phyloP scores from a whole-genome alignment of 2,329 filamentous ascomycete genomes.

The Hirsutella minnesotensis region DNA sequence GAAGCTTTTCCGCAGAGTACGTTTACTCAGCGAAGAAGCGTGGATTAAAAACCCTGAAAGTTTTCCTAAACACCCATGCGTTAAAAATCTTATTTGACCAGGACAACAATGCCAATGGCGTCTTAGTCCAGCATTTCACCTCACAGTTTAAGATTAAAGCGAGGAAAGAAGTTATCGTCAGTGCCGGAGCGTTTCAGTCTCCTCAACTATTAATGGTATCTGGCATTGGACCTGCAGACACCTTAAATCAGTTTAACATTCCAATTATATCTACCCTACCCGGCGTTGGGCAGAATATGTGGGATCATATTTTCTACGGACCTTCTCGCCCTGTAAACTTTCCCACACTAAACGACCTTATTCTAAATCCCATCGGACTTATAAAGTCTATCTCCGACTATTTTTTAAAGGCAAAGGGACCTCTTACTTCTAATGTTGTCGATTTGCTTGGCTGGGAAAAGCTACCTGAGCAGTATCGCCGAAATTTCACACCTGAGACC shows the following conservation, averaged over 20 bases:
- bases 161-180: constrained; percentile 32
- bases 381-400: too few species aligned
- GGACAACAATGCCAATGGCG: not conserved
- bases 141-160: not conserved
- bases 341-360: not conserved
- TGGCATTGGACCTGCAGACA: constrained; percentile 31
- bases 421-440: not conserved
- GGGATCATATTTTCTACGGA: constrained; percentile 30
- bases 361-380: too few species aligned
- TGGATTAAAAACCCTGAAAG: constrained; percentile 17
- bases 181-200: constrained; percentile 36
- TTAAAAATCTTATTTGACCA: constrained; percentile 31
- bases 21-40: constrained; percentile 13
- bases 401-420: not conserved
- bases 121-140: not conserved
- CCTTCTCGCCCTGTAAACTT: not conserved
- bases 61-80: constrained; percentile 29
- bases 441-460: constrained; percentile 1
- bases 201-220: constrained; percentile 40
- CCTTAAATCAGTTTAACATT: constrained; percentile 32
- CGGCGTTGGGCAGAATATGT: constrained; percentile 46
- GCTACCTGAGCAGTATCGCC: not conserved
- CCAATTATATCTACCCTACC: constrained; percentile 32
- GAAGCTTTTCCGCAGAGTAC: constrained; percentile 15
- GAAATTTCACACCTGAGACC: not conserved